These are phyloP conservation scores for Alternaria metachromatica DNA, from an alignment of 2,329 filamentous ascomycete genomes.

Conservation along the genomic window DNA sequence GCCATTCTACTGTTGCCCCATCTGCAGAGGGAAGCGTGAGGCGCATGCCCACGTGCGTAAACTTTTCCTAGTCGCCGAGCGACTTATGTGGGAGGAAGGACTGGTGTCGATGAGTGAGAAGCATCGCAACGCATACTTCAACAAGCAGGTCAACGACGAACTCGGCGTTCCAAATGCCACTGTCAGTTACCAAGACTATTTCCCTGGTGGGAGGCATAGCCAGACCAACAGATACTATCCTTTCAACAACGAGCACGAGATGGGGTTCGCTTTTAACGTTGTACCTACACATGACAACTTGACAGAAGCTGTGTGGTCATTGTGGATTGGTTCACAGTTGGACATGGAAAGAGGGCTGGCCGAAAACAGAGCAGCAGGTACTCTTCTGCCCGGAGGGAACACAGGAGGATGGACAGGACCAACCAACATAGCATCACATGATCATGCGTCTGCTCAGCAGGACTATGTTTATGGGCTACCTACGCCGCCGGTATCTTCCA, in stretches of 20 bases:
- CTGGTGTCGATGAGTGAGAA: constrained; percentile 22
- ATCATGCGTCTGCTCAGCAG: constrained; percentile 6
- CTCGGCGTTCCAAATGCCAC: constrained; percentile 33
- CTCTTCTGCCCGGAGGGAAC: not conserved
- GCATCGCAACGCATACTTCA: constrained; percentile 32
- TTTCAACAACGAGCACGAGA: constrained; percentile 36
- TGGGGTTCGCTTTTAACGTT: constrained; percentile 28
- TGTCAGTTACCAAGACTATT: constrained; percentile 24
- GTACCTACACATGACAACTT: constrained; percentile 25
- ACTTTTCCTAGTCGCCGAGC: constrained; percentile 37
- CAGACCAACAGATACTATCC: constrained; percentile 29
- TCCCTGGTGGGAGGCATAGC: constrained; percentile 31
- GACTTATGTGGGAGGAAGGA: constrained; percentile 30
- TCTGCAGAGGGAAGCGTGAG: constrained; percentile 17
- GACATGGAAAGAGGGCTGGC: constrained; percentile 6
- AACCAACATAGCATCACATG: constrained; percentile 17
- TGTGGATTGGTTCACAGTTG: constrained; percentile 30
- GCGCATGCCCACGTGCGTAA: constrained; percentile 34
- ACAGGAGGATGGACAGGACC: not conserved
- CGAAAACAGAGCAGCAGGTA: not conserved
- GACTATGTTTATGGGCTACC: not conserved
- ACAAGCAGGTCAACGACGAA: constrained; percentile 37
- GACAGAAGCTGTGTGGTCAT: constrained; percentile 22
- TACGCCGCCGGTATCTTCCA: not conserved
- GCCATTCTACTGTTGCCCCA: constrained; percentile 23